Evolutionary conservation across 2,329 filamentous ascomycete species (phyloP), one percentile per base, ranked within the genome.

Genomic region (Mycogone perniciosa): DNA sequence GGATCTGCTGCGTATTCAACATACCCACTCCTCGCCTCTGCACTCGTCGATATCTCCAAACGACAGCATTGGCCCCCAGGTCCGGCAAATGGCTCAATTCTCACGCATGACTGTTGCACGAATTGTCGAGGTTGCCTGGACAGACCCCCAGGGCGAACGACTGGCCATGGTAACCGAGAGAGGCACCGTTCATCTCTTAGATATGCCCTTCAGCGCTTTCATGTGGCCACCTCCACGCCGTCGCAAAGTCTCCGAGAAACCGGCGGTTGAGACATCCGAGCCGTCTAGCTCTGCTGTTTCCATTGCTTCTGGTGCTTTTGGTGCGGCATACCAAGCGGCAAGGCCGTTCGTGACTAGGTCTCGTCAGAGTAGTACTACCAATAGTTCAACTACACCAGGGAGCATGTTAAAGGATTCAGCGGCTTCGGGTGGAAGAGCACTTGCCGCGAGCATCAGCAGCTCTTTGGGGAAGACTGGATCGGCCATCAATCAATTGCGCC

Each of bases 181-280:
- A 59, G 90, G 92, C n/a, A 99, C 93, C 7, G 84, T 96, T 8
- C 93, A 99, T 69, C 80, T 97, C 40, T 85, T 96, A 57, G 88
- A 96, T 58, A 81, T 97, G 67, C 89, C 90, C 7, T 77, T 82
- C 42, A 87, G 82, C 56, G 88, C 89, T 4, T 92, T 91, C 60
- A 83, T 87, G 57, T 96, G 91, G 91, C 91, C 91, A 38, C 88
- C 90, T 27, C 84, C 82, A 39, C 77, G 80, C 37, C 75, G 77
- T 48, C 73, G 76, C 52, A 68, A 67, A 54, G 71, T 68, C 46
- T 61, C 62, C 35, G 70, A 67, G 53, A 75, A 80, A 35, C 67
- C 68, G 13, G 67, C 70, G 9, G 69, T 73, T 10, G 73, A 78
- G 8, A 63, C 72, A 6, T 65, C 78, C 3, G 79, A 83, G 42